Evolutionary conservation across 2,329 filamentous ascomycete species (phyloP).

Genomic region (Decorospora gaudefroyi): DNA sequence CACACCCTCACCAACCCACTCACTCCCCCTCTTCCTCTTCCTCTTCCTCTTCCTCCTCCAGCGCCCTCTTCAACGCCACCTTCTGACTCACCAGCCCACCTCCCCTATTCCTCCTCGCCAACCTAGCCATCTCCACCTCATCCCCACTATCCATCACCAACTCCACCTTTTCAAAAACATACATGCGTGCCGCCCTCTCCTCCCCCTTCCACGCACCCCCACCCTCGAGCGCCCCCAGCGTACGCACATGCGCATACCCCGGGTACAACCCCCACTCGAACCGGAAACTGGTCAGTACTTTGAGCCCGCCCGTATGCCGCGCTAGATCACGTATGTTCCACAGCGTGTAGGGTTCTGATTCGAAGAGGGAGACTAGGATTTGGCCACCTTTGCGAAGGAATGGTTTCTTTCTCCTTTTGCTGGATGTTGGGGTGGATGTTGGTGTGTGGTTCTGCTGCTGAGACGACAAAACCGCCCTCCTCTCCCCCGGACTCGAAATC

Average conservation of each 20-base stretch:
- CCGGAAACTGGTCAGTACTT: conserved; percentile 69
- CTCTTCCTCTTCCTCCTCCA: conserved; percentile 22
- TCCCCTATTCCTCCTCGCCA: conserved; percentile 22
- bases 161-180: conserved; percentile 51
- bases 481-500: conserved; percentile 12
- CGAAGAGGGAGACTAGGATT: conserved; percentile 86
- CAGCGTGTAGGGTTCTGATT: conserved; percentile 89
- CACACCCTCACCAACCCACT: too few species aligned
- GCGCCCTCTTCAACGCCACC: conserved; percentile 18
- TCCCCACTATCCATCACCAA: conserved; percentile 31
- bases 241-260: conserved; percentile 74
- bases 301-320: conserved; percentile 73
- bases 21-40: background rate
- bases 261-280: conserved; percentile 72
- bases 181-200: conserved; percentile 53
- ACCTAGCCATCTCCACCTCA: conserved; percentile 25
- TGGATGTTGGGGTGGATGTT: background rate
- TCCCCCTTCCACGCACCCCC: conserved; percentile 57
- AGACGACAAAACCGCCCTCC: too few species aligned
- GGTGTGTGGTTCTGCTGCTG: too few species aligned
- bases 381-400: conserved; percentile 59
- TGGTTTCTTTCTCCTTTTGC: background rate
- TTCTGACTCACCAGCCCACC: conserved; percentile 12
- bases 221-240: conserved; percentile 62
- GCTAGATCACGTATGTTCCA: conserved; percentile 93